Evolutionary conservation across 371 early-diverging fungal genomes (phyloP).

Genomic region (Mortierella sp.): DNA sequence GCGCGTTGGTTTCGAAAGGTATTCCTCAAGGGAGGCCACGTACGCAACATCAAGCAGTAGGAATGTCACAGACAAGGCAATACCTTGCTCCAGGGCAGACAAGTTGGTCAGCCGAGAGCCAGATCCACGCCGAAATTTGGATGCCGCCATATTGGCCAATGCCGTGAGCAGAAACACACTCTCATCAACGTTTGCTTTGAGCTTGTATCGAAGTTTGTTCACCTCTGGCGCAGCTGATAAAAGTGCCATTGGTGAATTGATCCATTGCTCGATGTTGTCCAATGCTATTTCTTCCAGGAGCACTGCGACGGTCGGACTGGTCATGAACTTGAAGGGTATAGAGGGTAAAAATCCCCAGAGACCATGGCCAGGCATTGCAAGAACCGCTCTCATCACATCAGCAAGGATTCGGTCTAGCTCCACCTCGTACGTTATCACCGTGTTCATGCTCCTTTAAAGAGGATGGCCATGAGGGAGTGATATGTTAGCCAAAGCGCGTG

Average conservation of each 20-base stretch:
- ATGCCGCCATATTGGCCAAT: slow-evolving; percentile 22
- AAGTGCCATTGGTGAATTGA: slow-evolving; percentile 15
- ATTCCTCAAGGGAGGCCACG: slow-evolving; percentile 56
- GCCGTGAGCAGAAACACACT: slow-evolving; percentile 47
- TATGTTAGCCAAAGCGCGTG: too few species aligned
- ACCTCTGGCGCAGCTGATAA: slow-evolving; percentile 32
- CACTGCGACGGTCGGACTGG: slow-evolving; percentile 54
- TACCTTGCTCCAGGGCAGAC: slow-evolving; percentile 11
- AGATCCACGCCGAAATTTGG: slow-evolving; percentile 4
- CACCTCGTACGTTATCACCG: slow-evolving; percentile 12
- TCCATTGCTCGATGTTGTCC: slow-evolving; percentile 22
- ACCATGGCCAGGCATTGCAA: slow-evolving; percentile 44
- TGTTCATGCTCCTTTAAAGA: slow-evolving; percentile 7
- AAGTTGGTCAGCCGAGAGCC: background rate
- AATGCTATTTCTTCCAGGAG: slow-evolving; percentile 45
- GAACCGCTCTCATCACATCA: slow-evolving; percentile 28
- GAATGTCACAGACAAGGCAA: slow-evolving; percentile 54
- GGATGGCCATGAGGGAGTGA: background rate
- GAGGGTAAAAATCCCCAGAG: slow-evolving; percentile 63
- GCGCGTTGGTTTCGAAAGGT: slow-evolving; percentile 63
- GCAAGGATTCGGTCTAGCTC: slow-evolving; percentile 24
- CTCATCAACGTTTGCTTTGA: slow-evolving; percentile 29
- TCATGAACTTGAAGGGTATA: slow-evolving; percentile 60
- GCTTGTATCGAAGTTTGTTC: slow-evolving; percentile 40
- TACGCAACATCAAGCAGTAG: slow-evolving; percentile 61